Percentiles rank a stretch among this genome's conserved stretches.
Conservation (phyloP, 2,329 filamentous ascomycete species). For the Diaporthe caulivora region DNA sequence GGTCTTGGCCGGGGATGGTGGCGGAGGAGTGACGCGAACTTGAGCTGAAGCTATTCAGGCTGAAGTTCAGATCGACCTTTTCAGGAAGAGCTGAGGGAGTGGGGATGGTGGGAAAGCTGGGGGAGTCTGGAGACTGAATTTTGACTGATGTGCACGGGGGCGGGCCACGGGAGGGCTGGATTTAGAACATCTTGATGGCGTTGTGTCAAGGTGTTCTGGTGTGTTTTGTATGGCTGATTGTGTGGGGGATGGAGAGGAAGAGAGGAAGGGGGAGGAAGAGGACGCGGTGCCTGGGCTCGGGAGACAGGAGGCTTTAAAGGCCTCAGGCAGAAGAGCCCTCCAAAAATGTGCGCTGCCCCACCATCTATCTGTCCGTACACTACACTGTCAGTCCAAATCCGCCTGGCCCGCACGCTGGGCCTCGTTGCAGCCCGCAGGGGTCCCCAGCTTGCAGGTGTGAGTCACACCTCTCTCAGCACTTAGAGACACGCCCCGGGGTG, state of each 20-base stretch:
- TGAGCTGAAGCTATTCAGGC: constrained; percentile 65
- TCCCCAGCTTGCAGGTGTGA: constrained; percentile 22
- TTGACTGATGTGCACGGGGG: constrained; percentile 54
- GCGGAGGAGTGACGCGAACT: constrained; percentile 68
- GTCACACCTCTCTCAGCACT: not conserved
- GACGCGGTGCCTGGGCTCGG: not conserved
- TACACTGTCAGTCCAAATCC: too few relatives aligned
- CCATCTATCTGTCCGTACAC: too few relatives aligned
- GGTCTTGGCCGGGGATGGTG: constrained; percentile 75
- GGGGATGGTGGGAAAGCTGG: constrained; percentile 58
- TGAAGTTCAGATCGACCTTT: constrained; percentile 77
- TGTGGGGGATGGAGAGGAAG: constrained; percentile 51
- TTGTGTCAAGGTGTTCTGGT: constrained; percentile 53
- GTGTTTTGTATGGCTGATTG: constrained; percentile 44
- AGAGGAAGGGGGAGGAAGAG: constrained; percentile 46
- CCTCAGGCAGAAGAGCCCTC: constrained; percentile 13
- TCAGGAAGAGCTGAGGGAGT: constrained; percentile 65
- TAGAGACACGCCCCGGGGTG: too few relatives aligned
- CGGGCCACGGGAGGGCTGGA: constrained; percentile 53
- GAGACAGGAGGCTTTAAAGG: constrained; percentile 23
- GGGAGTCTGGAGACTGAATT: constrained; percentile 63
- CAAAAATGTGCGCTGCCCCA: constrained; percentile 27
- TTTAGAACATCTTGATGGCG: constrained; percentile 71
- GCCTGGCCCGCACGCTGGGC: too few relatives aligned
- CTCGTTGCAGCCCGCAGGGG: constrained; percentile 6